Conservation (phyloP, 768 basidiomycete genomes). For the Udeniomyces megalosporus region DNA sequence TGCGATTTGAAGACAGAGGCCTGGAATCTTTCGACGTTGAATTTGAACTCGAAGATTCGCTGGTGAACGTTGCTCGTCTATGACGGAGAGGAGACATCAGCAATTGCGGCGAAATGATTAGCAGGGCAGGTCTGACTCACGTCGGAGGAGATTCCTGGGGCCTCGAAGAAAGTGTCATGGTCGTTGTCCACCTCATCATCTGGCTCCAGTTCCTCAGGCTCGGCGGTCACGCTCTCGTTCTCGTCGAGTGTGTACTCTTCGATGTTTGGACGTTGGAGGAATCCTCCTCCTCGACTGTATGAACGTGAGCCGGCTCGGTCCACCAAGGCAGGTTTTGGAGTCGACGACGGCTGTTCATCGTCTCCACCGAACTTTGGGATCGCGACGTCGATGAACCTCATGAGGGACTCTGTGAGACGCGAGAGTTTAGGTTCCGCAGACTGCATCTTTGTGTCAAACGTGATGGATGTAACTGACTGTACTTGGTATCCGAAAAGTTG, state of each 20-base stretch:
- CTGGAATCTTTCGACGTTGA: slow-evolving; percentile 67
- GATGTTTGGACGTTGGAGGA: slow-evolving; percentile 24
- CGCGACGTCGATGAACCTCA: slow-evolving; percentile 79
- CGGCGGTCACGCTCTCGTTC: slow-evolving; percentile 25
- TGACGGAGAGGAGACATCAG: background rate
- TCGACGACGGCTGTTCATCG: slow-evolving; percentile 5
- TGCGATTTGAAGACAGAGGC: slow-evolving; percentile 60
- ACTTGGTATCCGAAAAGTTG: slow-evolving; percentile 40
- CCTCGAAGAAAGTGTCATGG: slow-evolving; percentile 47
- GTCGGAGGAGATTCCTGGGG: slow-evolving; percentile 43
- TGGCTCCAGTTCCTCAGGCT: slow-evolving; percentile 32
- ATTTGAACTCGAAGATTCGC: slow-evolving; percentile 64
- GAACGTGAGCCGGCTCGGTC: background rate
- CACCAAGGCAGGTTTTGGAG: background rate
- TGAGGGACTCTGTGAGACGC: slow-evolving; percentile 64
- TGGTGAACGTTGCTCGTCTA: slow-evolving; percentile 34
- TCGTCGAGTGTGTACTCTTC: slow-evolving; percentile 47
- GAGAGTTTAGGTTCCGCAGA: too few relatives aligned
- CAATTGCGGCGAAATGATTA: background rate
- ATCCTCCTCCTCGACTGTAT: slow-evolving; percentile 18
- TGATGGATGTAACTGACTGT: slow-evolving; percentile 23
- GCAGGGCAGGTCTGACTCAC: slow-evolving; percentile 32
- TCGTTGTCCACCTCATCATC: slow-evolving; percentile 19
- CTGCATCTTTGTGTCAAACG: too few relatives aligned
- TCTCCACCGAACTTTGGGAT: slow-evolving; percentile 58